phyloP scores from a whole-genome alignment of 257 asterid species.

The Paraleonurus japonicus region DNA sequence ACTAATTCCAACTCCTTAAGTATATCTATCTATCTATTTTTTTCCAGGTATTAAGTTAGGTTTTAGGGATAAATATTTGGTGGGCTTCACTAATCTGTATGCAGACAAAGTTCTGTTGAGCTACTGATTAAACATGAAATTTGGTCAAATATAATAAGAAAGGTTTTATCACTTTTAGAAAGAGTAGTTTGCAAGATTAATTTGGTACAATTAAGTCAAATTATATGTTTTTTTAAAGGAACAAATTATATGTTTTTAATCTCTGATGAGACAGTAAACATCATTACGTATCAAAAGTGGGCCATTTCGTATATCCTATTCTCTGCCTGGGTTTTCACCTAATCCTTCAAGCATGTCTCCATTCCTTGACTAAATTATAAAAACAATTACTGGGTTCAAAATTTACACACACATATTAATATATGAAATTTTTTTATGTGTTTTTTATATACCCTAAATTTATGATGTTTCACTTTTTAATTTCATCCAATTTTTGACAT shows the following conservation, averaged over 20 bases:
- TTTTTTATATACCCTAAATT: too few relatives aligned
- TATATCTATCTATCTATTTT: background rate
- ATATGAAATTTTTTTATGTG: too few relatives aligned
- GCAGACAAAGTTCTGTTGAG: slow-evolving; percentile 32
- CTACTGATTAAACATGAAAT: slow-evolving; percentile 29
- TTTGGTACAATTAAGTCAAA: slow-evolving; percentile 37
- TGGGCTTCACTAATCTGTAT: background rate
- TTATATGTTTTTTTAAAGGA: slow-evolving; percentile 9
- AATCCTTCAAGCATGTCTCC: slow-evolving; percentile 28
- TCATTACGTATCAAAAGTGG: slow-evolving; percentile 33
- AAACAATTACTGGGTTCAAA: background rate
- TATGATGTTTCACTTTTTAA: too few relatives aligned
- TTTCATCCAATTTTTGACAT: too few relatives aligned
- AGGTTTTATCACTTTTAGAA: slow-evolving; percentile 19
- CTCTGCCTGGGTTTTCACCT: slow-evolving; percentile 40
- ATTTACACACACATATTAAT: background rate
- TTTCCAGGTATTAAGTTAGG: slow-evolving; percentile 14
- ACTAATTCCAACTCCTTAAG: background rate
- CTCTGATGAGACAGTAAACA: slow-evolving; percentile 16
- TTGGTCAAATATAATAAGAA: slow-evolving; percentile 25
- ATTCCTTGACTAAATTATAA: background rate
- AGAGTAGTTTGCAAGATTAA: slow-evolving; percentile 42
- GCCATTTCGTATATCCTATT: background rate
- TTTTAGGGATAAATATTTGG: slow-evolving; percentile 5
- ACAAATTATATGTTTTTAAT: slow-evolving; percentile 26